phyloP scores from a whole-genome alignment of 805 yeast genomes.

The Candida saitoana region DNA sequence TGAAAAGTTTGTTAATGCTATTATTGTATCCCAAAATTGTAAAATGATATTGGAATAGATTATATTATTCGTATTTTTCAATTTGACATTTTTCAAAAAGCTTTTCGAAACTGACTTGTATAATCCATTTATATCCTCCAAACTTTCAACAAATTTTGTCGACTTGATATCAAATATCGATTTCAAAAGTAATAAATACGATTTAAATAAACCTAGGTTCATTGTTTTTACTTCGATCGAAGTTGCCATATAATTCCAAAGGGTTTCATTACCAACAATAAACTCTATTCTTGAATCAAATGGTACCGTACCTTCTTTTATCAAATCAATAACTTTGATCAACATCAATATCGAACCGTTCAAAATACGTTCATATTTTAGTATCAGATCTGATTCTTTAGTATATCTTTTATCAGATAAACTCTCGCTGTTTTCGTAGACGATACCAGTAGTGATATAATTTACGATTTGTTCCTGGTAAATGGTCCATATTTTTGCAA shows the following conservation, averaged over 20 bases:
- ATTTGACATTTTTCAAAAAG: conserved; percentile 41
- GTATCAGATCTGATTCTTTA: conserved; percentile 58
- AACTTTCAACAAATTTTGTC: conserved; percentile 12
- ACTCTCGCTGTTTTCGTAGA: conserved; percentile 56
- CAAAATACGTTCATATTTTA: conserved; percentile 59
- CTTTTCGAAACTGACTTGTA: conserved; percentile 43
- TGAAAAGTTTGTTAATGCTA: conserved; percentile 31
- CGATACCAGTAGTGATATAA: conserved; percentile 48
- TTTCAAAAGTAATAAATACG: conserved; percentile 21
- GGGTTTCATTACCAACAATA: conserved; percentile 22
- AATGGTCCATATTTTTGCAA: conserved; percentile 53
- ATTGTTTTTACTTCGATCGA: conserved; percentile 20
- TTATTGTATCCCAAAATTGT: conserved; percentile 47
- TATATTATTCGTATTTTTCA: conserved; percentile 30
- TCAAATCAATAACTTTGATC: conserved; percentile 24
- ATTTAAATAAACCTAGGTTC: conserved; percentile 29
- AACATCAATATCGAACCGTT: conserved; percentile 48
- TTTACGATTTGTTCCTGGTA: conserved; percentile 55
- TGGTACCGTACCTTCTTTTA: conserved; percentile 9
- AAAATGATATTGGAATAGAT: conserved; percentile 45
- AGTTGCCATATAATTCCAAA: conserved; percentile 32
- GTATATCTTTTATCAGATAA: conserved; percentile 73
- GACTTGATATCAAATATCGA: conserved; percentile 17
- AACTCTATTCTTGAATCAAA: conserved; percentile 14
- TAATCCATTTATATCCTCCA: conserved; percentile 17